Percentiles rank a stretch among this genome's conserved stretches.
phyloP scores from a whole-genome alignment of 306 rosid genomes.

The Glycine latifolia region DNA sequence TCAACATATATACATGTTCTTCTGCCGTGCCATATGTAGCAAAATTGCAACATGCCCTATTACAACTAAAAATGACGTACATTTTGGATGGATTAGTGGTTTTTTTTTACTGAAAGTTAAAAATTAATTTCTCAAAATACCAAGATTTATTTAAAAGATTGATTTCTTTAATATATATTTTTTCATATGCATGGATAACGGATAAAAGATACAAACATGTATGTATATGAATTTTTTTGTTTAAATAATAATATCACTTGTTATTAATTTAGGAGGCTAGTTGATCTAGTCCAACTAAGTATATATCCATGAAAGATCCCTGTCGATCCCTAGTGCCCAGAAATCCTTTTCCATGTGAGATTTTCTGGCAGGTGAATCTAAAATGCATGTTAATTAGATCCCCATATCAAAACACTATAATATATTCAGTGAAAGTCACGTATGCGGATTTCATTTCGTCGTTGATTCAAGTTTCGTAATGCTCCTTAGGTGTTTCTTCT shows the following conservation, averaged over 20 bases:
- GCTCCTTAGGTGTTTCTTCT: conserved; percentile 23
- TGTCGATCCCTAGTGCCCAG: neutral
- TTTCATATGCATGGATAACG: no score
- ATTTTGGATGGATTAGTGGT: no score
- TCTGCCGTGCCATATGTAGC: neutral
- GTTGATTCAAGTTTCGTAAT: conserved; percentile 13
- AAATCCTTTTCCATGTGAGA: conserved; percentile 4
- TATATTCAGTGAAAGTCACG: conserved; percentile 7
- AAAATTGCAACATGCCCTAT: neutral
- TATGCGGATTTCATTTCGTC: conserved; percentile 29
- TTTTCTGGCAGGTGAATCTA: conserved; percentile 31
- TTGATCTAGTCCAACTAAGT: conserved; percentile 3
- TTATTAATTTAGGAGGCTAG: no score
- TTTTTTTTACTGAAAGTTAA: no score
- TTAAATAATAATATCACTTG: no score
- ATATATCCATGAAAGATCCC: conserved; percentile 14
- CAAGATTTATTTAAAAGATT: no score
- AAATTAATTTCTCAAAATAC: no score
- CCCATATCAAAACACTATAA: conserved; percentile 44
- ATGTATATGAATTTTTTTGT: no score
- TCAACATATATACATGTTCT: neutral
- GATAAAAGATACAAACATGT: no score
- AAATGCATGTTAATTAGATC: conserved; percentile 21
- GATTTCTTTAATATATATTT: no score
- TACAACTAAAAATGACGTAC: no score